Evolutionary conservation across 805 yeast species (phyloP).

Genomic region (Candida sonorensis): DNA sequence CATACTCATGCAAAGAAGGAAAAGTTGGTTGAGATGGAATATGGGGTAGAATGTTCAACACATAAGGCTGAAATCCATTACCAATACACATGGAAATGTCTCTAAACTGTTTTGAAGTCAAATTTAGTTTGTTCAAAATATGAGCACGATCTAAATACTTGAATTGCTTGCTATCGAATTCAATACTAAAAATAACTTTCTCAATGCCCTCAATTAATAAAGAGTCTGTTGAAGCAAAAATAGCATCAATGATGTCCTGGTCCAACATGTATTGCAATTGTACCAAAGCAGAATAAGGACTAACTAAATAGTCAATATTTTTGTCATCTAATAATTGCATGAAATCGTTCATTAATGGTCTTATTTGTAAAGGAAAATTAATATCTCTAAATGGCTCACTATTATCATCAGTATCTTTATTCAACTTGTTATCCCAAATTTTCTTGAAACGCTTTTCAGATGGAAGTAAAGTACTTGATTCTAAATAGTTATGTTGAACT

Average conservation of each 20-base stretch:
- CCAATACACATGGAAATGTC: constrained; percentile 79
- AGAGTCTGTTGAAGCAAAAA: constrained; percentile 81
- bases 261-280: constrained; percentile 70
- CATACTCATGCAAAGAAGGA: constrained; percentile 25
- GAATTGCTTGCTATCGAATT: constrained; percentile 57
- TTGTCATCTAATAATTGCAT: constrained; percentile 48
- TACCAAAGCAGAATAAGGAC: constrained; percentile 77
- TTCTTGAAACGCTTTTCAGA: constrained; percentile 37
- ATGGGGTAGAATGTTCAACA: constrained; percentile 48
- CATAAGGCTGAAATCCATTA: constrained; percentile 61
- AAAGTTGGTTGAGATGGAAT: constrained; percentile 19
- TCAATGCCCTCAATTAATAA: constrained; percentile 55
- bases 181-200: constrained; percentile 67
- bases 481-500: constrained; percentile 21
- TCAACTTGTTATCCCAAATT: constrained; percentile 37
- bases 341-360: constrained; percentile 48
- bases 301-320: constrained; percentile 59
- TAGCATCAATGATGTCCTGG: constrained; percentile 54
- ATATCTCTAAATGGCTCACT: constrained; percentile 46
- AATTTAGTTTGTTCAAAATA: constrained; percentile 52
- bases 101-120: constrained; percentile 59
- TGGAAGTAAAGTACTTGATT: constrained; percentile 22
- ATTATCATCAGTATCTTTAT: constrained; percentile 24
- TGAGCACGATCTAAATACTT: constrained; percentile 54
- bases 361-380: constrained; percentile 41